phyloP scores from a whole-genome alignment of 306 rosid species.

The Lathyrus oleraceus region DNA sequence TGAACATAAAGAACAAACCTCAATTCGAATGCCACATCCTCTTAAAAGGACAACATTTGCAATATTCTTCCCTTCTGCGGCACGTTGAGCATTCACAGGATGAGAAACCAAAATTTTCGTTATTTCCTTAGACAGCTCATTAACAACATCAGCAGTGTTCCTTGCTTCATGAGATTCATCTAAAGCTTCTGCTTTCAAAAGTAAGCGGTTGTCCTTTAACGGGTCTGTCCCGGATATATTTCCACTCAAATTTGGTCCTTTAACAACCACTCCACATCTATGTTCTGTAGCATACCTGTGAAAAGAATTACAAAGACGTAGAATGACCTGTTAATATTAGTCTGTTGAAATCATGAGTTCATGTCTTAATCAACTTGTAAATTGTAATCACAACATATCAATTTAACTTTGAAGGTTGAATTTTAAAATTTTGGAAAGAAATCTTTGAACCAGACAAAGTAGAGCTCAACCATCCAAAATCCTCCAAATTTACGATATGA shows the following conservation, averaged over 20 bases:
- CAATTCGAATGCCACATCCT: slow-evolving; percentile 94
- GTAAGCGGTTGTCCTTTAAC: slow-evolving; percentile 86
- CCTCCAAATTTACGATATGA: background rate
- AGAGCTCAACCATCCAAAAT: slow-evolving; percentile 14
- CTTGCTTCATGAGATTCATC: slow-evolving; percentile 80
- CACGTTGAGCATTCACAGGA: slow-evolving; percentile 79
- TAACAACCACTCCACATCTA: slow-evolving; percentile 96
- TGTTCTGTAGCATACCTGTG: slow-evolving; percentile 95
- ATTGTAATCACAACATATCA: background rate
- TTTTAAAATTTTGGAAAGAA: slow-evolving; percentile 15
- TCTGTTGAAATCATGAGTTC: slow-evolving; percentile 25
- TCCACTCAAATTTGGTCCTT: slow-evolving; percentile 90
- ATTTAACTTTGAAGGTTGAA: slow-evolving; percentile 13
- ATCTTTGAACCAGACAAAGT: slow-evolving; percentile 23
- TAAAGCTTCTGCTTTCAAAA: slow-evolving; percentile 83
- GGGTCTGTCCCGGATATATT: slow-evolving; percentile 97
- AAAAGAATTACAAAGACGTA: slow-evolving; percentile 17
- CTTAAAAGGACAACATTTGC: slow-evolving; percentile 91
- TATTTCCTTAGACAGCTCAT: slow-evolving; percentile 87
- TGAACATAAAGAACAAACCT: slow-evolving; percentile 55
- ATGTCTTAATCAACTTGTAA: background rate
- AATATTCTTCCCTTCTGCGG: slow-evolving; percentile 80
- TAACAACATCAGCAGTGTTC: slow-evolving; percentile 82
- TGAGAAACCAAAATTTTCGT: slow-evolving; percentile 80
- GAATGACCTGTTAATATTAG: slow-evolving; percentile 16